A percentile compares a stretch with the other conserved stretches of the same genome.
These are phyloP conservation scores for Sporobolomyces roseus DNA, from an alignment of 768 basidiomycete species.

Conservation along the genomic window DNA sequence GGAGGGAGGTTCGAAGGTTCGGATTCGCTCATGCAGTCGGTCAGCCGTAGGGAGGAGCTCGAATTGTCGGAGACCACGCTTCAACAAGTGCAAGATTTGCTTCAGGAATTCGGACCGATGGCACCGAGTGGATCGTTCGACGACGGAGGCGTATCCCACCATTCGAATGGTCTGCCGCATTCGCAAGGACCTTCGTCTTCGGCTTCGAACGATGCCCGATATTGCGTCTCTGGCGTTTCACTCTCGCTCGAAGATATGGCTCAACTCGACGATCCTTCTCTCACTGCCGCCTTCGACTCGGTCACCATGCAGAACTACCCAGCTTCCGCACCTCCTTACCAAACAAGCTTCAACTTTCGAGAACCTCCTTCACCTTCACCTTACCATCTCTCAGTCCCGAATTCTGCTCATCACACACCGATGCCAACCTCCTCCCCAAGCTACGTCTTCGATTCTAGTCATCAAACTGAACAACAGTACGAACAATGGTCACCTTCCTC, in stretches of 20 bases:
- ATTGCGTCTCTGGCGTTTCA: slow-evolving; percentile 29
- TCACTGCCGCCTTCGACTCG: slow-evolving; percentile 19
- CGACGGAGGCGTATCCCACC: too few relatives aligned
- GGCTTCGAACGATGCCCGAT: slow-evolving; percentile 7
- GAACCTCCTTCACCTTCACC: background rate
- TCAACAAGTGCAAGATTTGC: slow-evolving; percentile 25
- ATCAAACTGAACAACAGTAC: background rate
- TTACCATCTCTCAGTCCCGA: background rate
- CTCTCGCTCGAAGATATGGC: slow-evolving; percentile 29
- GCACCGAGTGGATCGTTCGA: background rate
- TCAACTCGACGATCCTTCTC: slow-evolving; percentile 13
- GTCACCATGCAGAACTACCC: slow-evolving; percentile 11
- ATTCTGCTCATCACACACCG: background rate
- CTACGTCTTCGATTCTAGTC: background rate
- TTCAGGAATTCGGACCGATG: slow-evolving; percentile 28
- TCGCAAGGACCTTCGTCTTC: background rate
- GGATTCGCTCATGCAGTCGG: background rate
- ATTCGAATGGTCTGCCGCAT: background rate
- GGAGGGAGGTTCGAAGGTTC: slow-evolving; percentile 1
- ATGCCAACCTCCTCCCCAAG: background rate
- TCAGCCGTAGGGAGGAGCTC: background rate
- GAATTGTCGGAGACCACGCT: slow-evolving; percentile 18
- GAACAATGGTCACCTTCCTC: background rate
- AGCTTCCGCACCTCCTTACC: slow-evolving; percentile 26
- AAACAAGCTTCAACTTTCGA: slow-evolving; percentile 22